Percentiles rank a stretch among this genome's conserved stretches.
Conservation (phyloP, 2,329 filamentous ascomycete genomes). For the Cladosporium sp. region DNA sequence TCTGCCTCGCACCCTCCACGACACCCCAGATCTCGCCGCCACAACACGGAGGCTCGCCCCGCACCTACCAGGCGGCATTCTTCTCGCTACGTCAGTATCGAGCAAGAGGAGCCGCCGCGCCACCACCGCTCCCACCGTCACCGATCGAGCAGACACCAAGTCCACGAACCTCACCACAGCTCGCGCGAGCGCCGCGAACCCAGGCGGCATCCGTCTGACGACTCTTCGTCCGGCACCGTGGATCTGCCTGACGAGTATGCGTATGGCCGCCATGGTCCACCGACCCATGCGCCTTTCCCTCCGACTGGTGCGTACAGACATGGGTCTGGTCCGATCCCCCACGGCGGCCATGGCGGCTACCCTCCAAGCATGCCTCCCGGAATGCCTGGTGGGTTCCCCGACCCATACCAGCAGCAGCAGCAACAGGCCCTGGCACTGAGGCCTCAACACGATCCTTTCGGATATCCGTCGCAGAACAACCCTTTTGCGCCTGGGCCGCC, state of each 20-base stretch:
- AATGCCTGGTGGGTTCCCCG: conserved; percentile 22
- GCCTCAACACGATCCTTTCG: conserved; percentile 34
- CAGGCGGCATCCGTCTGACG: conserved; percentile 30
- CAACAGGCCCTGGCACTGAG: conserved; percentile 27
- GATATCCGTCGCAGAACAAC: conserved; percentile 32
- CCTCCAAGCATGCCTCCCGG: conserved; percentile 27
- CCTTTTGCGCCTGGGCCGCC: conserved; percentile 33
- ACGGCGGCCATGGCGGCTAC: conserved; percentile 31
- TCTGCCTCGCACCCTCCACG: conserved; percentile 43
- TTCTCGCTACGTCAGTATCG: conserved; percentile 29
- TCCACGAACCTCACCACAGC: conserved; percentile 18
- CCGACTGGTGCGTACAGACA: conserved; percentile 27
- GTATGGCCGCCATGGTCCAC: conserved; percentile 34
- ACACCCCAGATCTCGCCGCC: conserved; percentile 26
- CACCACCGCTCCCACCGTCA: conserved; percentile 23
- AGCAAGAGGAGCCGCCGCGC: conserved; percentile 20
- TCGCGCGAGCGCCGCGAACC: conserved; percentile 20
- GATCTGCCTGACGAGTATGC: conserved; percentile 43
- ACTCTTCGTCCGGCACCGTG: conserved; percentile 37
- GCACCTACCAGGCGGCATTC: conserved; percentile 35
- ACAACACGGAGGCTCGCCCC: conserved; percentile 32
- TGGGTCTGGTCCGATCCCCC: conserved; percentile 17
- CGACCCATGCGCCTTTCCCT: conserved; percentile 30
- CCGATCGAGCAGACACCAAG: conserved; percentile 22
- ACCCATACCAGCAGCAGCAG: conserved; percentile 25